A percentile compares a stretch with the other conserved stretches of the same genome.
These are phyloP conservation scores for Lodderomyces pseudojiufengensis DNA, from an alignment of 1,139 yeast species.

Conservation along the genomic window DNA sequence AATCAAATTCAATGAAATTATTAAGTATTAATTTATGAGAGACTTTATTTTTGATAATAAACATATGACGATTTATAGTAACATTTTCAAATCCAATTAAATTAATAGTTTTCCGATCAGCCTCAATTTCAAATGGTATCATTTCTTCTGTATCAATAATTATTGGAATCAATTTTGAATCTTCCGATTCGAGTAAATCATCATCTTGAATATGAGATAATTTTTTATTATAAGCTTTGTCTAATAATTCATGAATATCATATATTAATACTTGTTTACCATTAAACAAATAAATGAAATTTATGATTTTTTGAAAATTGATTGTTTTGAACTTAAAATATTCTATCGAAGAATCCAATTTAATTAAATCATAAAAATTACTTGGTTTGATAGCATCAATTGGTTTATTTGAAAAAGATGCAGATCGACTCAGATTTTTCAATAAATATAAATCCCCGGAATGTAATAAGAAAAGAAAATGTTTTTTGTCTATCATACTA, in stretches of 20 bases:
- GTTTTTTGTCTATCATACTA: constrained; percentile 27
- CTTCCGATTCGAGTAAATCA: constrained; percentile 23
- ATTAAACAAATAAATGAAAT: constrained; percentile 26
- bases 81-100: constrained; percentile 34
- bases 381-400: constrained; percentile 15
- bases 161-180: constrained; percentile 23
- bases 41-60: constrained; percentile 25
- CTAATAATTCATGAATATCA: constrained; percentile 29
- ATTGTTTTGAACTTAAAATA: constrained; percentile 27
- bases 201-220: constrained; percentile 9
- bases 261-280: constrained; percentile 31
- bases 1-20: constrained; percentile 38
- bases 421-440: constrained; percentile 24
- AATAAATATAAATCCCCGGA: constrained; percentile 40
- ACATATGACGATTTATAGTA: constrained; percentile 18
- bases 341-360: constrained; percentile 30
- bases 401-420: constrained; percentile 8
- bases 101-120: constrained; percentile 17
- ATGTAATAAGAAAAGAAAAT: constrained; percentile 33
- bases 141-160: constrained; percentile 24
- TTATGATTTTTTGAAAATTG: constrained; percentile 15
- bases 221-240: constrained; percentile 19
- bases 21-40: constrained; percentile 35
- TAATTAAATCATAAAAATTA: constrained; percentile 38
- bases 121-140: constrained; percentile 25